Base-by-base conservation (phyloP, 371 early-diverging fungal genomes). In the Globomyces sp. region DNA sequence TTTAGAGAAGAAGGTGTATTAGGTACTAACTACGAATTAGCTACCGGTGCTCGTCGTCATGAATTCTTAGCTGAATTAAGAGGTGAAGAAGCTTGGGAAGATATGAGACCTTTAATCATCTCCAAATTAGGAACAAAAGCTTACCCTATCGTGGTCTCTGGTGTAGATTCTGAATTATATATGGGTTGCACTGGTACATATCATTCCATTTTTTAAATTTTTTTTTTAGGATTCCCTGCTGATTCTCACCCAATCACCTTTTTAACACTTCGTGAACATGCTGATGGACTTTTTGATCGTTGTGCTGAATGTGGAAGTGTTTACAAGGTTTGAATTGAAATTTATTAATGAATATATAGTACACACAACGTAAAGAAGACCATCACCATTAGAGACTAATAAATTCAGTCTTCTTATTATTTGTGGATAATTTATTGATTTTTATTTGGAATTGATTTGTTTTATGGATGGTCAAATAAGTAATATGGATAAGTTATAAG, bases 151-250 rank as follows among this genome's bases (percentile, higher is more conserved):
- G 80, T 94, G 65, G 89, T 98, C 66, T 79, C 83, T 68, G 93
- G 94, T 55, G 84, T 86, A 49, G 93, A 94, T 74, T 83, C 86
- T 52, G 83, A 87, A 75, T 89, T 93, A 61, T 89, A 90, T 71
- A 86, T 96, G 66, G 98, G 94, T 44, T 98, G 98, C 86, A 90
- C 93, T 74, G 95, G 95, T 94, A 81, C 60, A 80, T 79, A 46
- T 63, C 39, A 2, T 58, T 34, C 57, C 43, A 6, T 63, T 36
- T 37, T 52, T 62, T n/a, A 8, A 49, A 47, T 44, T 65, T 48
- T 62, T 37, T 43, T 39, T 6, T 64, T 78, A 88, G 94, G 94
- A 59, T 92, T 83, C 78, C 94, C 94, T 37, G 90, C 84, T 64
- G 94, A 94, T 77, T 84, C 89, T 58, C 96, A 95, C 76, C 92